Evolutionary conservation across 208 protist species (phyloP).

Genomic region (Zelonia costaricensis): DNA sequence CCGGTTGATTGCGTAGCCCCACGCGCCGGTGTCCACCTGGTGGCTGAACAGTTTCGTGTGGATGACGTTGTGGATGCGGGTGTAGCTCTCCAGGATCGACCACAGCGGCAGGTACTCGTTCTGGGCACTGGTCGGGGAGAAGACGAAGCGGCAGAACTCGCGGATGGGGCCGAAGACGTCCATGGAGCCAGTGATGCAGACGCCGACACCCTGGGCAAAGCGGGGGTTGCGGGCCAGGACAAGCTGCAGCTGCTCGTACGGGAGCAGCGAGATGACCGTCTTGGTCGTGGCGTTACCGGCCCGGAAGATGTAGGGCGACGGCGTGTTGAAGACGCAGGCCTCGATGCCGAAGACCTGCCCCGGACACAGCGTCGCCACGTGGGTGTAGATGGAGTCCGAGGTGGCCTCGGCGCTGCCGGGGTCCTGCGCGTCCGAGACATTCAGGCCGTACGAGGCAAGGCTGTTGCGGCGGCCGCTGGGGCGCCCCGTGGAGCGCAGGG

Average conservation of each 20-base stretch:
- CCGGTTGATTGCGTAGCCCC: slow-evolving; percentile 85
- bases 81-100: slow-evolving; percentile 84
- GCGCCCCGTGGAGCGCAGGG: background rate
- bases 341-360: slow-evolving; percentile 79
- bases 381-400: slow-evolving; percentile 39
- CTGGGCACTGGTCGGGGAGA: slow-evolving; percentile 53
- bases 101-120: slow-evolving; percentile 86
- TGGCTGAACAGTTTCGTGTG: slow-evolving; percentile 79
- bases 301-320: slow-evolving; percentile 51
- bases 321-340: slow-evolving; percentile 60
- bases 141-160: slow-evolving; percentile 82
- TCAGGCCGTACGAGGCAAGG: slow-evolving; percentile 11
- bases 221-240: slow-evolving; percentile 47
- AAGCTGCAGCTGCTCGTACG: slow-evolving; percentile 38
- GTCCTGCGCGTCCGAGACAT: background rate
- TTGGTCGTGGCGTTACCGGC: slow-evolving; percentile 48
- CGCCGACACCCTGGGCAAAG: slow-evolving; percentile 72
- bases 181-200: slow-evolving; percentile 49
- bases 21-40: slow-evolving; percentile 83
- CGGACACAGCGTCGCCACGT: slow-evolving; percentile 51
- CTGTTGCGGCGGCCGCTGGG: background rate
- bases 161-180: slow-evolving; percentile 80
- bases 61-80: slow-evolving; percentile 81
- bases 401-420: slow-evolving; percentile 6
- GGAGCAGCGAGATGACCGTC: slow-evolving; percentile 69